These are phyloP conservation scores for Trichophaea hybrida DNA, from an alignment of 2,329 filamentous ascomycete genomes.

Conservation along the genomic window DNA sequence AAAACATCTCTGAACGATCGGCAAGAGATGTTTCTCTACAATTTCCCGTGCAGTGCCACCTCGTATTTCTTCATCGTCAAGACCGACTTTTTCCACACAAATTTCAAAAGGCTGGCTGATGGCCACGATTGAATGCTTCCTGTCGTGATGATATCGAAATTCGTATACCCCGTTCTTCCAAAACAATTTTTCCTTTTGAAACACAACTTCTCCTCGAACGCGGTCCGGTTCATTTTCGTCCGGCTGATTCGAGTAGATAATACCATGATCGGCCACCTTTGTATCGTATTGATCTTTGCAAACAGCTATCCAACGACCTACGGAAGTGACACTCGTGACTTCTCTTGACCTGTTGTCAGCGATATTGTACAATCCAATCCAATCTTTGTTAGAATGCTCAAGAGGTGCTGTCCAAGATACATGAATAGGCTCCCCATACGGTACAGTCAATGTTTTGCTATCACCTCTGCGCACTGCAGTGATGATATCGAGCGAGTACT, in stretches of 20 bases:
- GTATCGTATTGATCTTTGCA: constrained; percentile 64
- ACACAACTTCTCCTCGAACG: constrained; percentile 68
- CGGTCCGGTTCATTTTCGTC: constrained; percentile 39
- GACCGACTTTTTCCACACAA: constrained; percentile 44
- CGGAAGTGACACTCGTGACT: constrained; percentile 65
- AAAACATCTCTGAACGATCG: constrained; percentile 79
- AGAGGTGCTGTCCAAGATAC: constrained; percentile 82
- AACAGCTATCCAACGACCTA: constrained; percentile 79
- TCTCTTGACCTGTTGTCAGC: constrained; percentile 83
- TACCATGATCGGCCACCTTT: constrained; percentile 58
- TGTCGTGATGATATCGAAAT: constrained; percentile 90
- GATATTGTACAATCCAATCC: constrained; percentile 93
- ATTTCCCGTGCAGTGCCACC: constrained; percentile 42
- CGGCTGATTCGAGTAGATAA: constrained; percentile 49
- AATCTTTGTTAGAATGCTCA: constrained; percentile 80
- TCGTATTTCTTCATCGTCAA: constrained; percentile 47
- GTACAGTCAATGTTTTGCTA: constrained; percentile 36
- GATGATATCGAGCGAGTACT: constrained; percentile 59
- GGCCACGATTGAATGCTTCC: constrained; percentile 83
- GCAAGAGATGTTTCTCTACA: constrained; percentile 63
- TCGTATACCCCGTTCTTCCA: constrained; percentile 96
- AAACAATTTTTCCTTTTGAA: constrained; percentile 86
- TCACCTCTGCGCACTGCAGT: constrained; percentile 19
- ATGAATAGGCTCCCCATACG: constrained; percentile 80
- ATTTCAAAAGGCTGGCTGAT: constrained; percentile 91